phyloP scores from a whole-genome alignment of 1,284 basidiomycete genomes.

The Cutaneotrichosporon spelunceum region DNA sequence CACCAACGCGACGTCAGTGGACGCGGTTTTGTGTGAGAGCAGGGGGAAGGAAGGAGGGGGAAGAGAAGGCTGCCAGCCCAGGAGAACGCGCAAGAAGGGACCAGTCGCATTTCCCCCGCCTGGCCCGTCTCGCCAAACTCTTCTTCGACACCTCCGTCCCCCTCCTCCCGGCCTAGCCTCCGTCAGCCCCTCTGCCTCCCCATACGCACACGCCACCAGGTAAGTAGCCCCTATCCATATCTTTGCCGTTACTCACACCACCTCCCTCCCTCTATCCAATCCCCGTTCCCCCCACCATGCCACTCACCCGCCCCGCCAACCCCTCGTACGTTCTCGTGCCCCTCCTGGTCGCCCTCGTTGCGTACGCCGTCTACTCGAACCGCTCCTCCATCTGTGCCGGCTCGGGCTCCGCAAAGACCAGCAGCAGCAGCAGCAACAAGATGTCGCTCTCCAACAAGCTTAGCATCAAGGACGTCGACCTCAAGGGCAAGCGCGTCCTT shows the following conservation, averaged over 20 bases:
- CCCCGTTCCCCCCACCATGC: background rate
- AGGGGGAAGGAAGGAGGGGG: no score
- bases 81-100: no score
- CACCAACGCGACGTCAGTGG: background rate
- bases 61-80: no score
- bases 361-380: conserved; percentile 14
- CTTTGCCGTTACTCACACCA: background rate
- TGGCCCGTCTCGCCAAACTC: background rate
- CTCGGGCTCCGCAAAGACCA: background rate
- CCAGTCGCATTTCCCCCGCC: no score
- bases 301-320: conserved; percentile 9
- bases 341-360: conserved; percentile 12
- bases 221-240: background rate
- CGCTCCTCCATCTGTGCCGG: background rate
- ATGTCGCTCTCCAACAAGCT: conserved; percentile 97
- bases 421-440: conserved; percentile 38
- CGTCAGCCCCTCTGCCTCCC: background rate
- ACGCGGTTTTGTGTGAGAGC: background rate
- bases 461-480: conserved; percentile 84
- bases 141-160: background rate
- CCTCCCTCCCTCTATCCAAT: background rate
- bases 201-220: background rate
- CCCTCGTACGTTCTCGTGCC: conserved; percentile 9
- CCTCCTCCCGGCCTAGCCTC: background rate
- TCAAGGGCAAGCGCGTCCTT: conserved; percentile 80